A percentile compares a stretch with the other conserved stretches of the same genome.
These are phyloP conservation scores for Cercospora brassicicola DNA, from an alignment of 2,329 filamentous ascomycete genomes.

Conservation along the genomic window DNA sequence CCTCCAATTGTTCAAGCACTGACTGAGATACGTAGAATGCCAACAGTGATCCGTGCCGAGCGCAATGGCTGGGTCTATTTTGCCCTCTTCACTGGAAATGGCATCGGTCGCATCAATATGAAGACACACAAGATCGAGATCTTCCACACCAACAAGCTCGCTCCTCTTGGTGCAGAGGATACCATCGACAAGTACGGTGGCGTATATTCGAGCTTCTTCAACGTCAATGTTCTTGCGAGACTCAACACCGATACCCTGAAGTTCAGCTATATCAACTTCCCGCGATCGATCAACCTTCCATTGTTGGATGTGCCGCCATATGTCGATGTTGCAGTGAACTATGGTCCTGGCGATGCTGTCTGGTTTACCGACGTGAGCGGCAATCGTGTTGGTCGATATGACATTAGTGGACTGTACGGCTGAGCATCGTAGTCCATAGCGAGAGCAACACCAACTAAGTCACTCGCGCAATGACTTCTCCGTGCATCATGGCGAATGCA, in stretches of 20 bases:
- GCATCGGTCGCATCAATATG: constrained; percentile 26
- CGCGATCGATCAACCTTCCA: constrained; percentile 8
- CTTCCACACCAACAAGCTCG: constrained; percentile 22
- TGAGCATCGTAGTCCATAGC: neutral
- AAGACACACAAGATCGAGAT: constrained; percentile 24
- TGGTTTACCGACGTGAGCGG: constrained; percentile 20
- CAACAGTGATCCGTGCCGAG: constrained; percentile 26
- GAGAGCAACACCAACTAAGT: neutral
- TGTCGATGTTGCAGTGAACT: constrained; percentile 27
- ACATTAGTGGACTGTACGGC: constrained; percentile 7
- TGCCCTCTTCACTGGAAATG: constrained; percentile 24
- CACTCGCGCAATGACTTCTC: constrained; percentile 20
- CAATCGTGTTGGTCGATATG: constrained; percentile 24
- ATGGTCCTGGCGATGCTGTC: constrained; percentile 26
- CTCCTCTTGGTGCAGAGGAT: constrained; percentile 24
- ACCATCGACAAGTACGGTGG: constrained; percentile 27
- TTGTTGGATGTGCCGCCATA: constrained; percentile 21
- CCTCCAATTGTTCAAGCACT: neutral
- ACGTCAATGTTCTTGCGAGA: constrained; percentile 19
- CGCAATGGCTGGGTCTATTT: constrained; percentile 27
- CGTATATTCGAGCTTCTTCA: constrained; percentile 26
- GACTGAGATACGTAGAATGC: constrained; percentile 9
- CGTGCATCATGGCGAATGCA: constrained; percentile 27
- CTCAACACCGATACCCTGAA: constrained; percentile 22
- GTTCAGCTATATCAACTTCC: constrained; percentile 22